These are phyloP conservation scores for Arabidopsis thaliana DNA, from an alignment of 345 rosid species.

Conservation along the genomic window TAIR10.1 NC_003076.8:19492001-19492500, in stretches of 20 bases:
- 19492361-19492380: constrained; percentile 52
- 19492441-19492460: not conserved
- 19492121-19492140: constrained; percentile 55
- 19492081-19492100: constrained; percentile 38
- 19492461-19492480: not conserved
- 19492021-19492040: constrained; percentile 57
- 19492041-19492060: constrained; percentile 54
- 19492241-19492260: not conserved
- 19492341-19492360: constrained; percentile 54
- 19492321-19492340: constrained; percentile 48
- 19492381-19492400: constrained; percentile 49
- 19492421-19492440: not conserved
- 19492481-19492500: not conserved
- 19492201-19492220: not conserved
- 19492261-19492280: constrained; percentile 62
- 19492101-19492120: constrained; percentile 52
- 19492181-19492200: not conserved
- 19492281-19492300: constrained; percentile 54
- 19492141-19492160: constrained; percentile 47
- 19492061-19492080: constrained; percentile 36
- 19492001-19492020: constrained; percentile 55
- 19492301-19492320: constrained; percentile 51
- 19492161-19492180: constrained; percentile 50
- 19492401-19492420: constrained; percentile 48
- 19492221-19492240: not conserved